These are phyloP conservation scores for Aspergillus panamensis DNA, from an alignment of 495 filamentous ascomycete species.

Conservation along the genomic window DNA sequence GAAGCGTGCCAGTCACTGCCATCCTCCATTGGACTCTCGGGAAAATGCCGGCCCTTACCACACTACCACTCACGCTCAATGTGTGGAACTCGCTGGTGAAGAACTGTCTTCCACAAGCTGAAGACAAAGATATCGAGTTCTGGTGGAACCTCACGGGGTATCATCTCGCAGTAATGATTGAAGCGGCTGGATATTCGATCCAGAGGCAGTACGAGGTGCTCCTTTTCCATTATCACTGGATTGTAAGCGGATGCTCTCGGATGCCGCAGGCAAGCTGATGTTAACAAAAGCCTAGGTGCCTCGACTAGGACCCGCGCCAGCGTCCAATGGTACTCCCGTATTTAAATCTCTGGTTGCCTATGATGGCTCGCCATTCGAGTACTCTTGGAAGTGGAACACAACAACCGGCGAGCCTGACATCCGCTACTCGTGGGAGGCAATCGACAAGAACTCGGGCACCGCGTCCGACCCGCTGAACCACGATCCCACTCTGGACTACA, in stretches of 20 bases:
- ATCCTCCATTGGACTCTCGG: too few relatives aligned
- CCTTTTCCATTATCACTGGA: slow-evolving; percentile 18
- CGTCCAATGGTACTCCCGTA: neutral
- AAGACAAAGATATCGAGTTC: slow-evolving; percentile 6
- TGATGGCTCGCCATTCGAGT: slow-evolving; percentile 24
- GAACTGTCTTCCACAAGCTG: too few relatives aligned
- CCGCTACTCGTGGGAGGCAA: slow-evolving; percentile 23
- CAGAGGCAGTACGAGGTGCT: slow-evolving; percentile 18
- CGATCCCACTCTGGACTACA: slow-evolving; percentile 9
- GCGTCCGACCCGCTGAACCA: slow-evolving; percentile 29
- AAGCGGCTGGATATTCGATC: slow-evolving; percentile 15
- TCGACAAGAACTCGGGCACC: slow-evolving; percentile 18
- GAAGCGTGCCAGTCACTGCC: too few relatives aligned
- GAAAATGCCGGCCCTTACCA: too few relatives aligned
- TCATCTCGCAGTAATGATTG: slow-evolving; percentile 15
- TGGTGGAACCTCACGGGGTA: slow-evolving; percentile 24
- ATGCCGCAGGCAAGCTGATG: too few relatives aligned
- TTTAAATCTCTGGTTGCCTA: slow-evolving; percentile 21
- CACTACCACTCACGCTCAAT: too few relatives aligned
- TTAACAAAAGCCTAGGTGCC: too few relatives aligned
- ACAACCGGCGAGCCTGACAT: slow-evolving; percentile 17
- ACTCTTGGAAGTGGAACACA: slow-evolving; percentile 30
- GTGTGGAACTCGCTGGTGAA: too few relatives aligned
- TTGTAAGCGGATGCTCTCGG: neutral
- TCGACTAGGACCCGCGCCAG: too few relatives aligned